Evolutionary conservation across 345 rosid species (phyloP).

Genomic region (Hibiscus trionum): DNA sequence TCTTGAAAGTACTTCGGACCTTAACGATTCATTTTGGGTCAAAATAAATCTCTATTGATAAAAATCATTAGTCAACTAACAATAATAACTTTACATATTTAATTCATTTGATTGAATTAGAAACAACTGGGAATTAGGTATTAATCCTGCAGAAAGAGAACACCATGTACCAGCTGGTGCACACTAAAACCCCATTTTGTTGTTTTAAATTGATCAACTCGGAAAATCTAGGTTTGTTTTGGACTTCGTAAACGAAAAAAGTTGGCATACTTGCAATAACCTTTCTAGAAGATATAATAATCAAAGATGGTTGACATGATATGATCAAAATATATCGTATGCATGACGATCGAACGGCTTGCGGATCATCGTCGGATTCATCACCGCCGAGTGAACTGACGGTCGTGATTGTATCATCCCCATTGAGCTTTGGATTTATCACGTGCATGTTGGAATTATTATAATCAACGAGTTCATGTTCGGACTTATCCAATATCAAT

Average conservation of each 20-base stretch:
- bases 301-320: background rate
- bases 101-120: background rate
- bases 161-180: background rate
- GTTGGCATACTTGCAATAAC: constrained; percentile 14
- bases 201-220: constrained; percentile 11
- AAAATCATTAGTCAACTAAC: no score
- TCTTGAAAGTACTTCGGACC: rapidly evolving
- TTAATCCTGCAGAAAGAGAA: background rate
- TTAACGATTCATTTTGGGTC: no score
- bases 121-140: background rate
- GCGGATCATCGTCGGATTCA: background rate
- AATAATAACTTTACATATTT: no score
- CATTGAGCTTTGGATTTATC: no score
- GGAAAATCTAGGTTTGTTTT: background rate
- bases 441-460: no score
- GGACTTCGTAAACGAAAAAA: background rate
- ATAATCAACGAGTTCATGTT: no score
- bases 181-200: background rate
- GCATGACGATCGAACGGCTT: background rate
- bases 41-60: no score
- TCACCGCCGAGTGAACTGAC: constrained; percentile 9
- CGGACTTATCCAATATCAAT: no score
- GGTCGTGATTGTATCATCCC: no score
- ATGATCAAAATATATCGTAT: background rate
- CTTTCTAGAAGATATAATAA: constrained; percentile 17